Evolutionary conservation across 208 protist species (phyloP), one percentile per base, ranked within the genome.

Genomic region (Leishmania braziliensis): DNA sequence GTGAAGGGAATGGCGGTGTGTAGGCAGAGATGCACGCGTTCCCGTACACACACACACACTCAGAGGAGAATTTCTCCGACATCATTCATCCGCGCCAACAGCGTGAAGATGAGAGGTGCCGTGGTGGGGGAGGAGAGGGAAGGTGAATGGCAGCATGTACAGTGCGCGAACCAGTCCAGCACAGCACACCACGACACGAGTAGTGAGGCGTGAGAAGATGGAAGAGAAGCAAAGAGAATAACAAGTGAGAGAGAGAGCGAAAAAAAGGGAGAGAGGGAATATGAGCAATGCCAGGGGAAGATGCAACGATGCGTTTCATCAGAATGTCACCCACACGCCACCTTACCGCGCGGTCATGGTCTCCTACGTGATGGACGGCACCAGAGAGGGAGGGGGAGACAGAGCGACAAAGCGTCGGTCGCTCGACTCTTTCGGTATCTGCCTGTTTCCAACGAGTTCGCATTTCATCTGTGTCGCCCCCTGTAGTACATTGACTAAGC

Each of bases 161-260:
- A n/a, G 69, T 29, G 46, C 16, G 29, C 36, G 14, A 29, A 20
- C 26, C 26, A 26, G 69, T 1, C 3, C 46, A 73, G 16, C 43
- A 51, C 69, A 54, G 23, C 46, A 73, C 29, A 39, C 14, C 29
- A 39, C 29, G 29, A 29, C 16, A 16, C 69, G 69, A 73, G 16
- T 33, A 5, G 20, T 33, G 18, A 53, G 5, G n/a, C 9, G 16
- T 33, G 26, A 71, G 5, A 48, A 20, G 43, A 26, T 16, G 63
- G 29, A 33, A 43, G 4, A 73, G 20, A 48, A n/a, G 46, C 33
- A 68, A 68, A 80, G 58, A 66, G 73, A 82, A 79, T 82, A 85
- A 85, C 39, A 77, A 68, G 73, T 77, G 68, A 73, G 56, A 62
- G 23, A 50, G 39, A 56, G 62, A 33, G 20, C 39, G 39, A 46